Base-by-base conservation (phyloP, 345 rosid genomes). In the Eucalyptus paniculata region DNA sequence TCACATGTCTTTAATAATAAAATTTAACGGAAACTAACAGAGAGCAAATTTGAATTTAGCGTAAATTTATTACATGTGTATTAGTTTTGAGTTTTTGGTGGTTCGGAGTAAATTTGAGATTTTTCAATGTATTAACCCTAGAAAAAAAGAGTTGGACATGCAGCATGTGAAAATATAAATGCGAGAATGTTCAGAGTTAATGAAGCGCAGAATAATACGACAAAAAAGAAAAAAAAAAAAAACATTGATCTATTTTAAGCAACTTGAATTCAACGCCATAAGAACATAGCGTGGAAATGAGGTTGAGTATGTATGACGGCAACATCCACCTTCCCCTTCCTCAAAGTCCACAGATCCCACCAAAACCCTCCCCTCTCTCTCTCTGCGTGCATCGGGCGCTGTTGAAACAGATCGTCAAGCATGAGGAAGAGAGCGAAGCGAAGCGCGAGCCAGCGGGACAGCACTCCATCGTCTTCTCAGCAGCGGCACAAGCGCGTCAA, bases 91-190 rank as follows among this genome's bases (percentile, higher is more conserved):
- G 21, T 50, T 50, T 50, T 50, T 16, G 3, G 21, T 50, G 1
- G 3, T 50, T 50, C 19, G 8, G 4, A 18, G 4, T 50, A 50
- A 50, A 47, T 51, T 51, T 7, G 9, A 0, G 9, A 51, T 51
- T 0, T 51, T 53, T 53, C 0, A 53, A 19, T 1, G 0, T 53
- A 19, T 18, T 53, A 53, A 53, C 4, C 2, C 8, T 18, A 3
- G 4, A 53, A 19, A 9, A 5, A 72, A 10, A 32, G 12, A 32
- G 81, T 17, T 17, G 23, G 45, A 72, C 83, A 72, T 72, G 45
- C 45, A 6, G 3, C 83, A 11, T 37, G 47, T 37, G 47, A 40
- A 40, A 37, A 77, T 37, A 77, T 6, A 37, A 77, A 77, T 11
- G 47, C 1, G 9, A 40, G 83, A 21, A 77, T 40, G 47, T 37